A percentile compares a stretch with the other conserved stretches of the same genome.
Conservation (phyloP, 805 yeast species). For the Hanseniaspora singularis region DNA sequence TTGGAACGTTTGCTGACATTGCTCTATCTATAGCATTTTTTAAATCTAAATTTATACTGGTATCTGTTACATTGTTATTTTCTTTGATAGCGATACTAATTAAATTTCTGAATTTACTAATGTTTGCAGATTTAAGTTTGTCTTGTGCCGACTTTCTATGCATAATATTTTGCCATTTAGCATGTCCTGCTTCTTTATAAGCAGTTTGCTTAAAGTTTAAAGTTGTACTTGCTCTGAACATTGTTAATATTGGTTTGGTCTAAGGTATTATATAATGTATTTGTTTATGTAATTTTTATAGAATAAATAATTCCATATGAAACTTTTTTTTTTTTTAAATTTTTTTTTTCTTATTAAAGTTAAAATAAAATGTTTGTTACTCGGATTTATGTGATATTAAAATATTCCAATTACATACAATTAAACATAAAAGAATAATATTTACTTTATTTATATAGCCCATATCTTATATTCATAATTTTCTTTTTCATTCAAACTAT, state of each 20-base stretch:
- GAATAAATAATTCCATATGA: too few species aligned
- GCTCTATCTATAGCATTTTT: slow-evolving; percentile 21
- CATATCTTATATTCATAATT: slow-evolving; percentile 1
- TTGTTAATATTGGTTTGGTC: background rate
- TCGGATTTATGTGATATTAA: too few species aligned
- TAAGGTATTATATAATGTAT: too few species aligned
- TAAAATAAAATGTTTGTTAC: too few species aligned
- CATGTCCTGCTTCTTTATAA: slow-evolving; percentile 1
- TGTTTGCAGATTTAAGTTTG: slow-evolving; percentile 46
- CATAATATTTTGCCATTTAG: slow-evolving; percentile 14
- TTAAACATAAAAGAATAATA: background rate
- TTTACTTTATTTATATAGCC: slow-evolving; percentile 7
- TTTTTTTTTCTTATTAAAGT: too few species aligned
- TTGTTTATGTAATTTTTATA: too few species aligned
- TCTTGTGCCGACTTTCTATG: slow-evolving; percentile 40
- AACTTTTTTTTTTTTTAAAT: too few species aligned
- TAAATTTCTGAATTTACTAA: slow-evolving; percentile 38
- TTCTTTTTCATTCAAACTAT: background rate
- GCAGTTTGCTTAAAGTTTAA: background rate
- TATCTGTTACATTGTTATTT: slow-evolving; percentile 51
- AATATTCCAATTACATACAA: too few species aligned
- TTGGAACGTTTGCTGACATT: slow-evolving; percentile 21
- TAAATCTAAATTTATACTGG: slow-evolving; percentile 32
- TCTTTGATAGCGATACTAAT: slow-evolving; percentile 80
- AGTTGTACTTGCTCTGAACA: background rate